Conservation (phyloP, 2,329 filamentous ascomycete genomes). For the Ramularia collo-cygni region DNA sequence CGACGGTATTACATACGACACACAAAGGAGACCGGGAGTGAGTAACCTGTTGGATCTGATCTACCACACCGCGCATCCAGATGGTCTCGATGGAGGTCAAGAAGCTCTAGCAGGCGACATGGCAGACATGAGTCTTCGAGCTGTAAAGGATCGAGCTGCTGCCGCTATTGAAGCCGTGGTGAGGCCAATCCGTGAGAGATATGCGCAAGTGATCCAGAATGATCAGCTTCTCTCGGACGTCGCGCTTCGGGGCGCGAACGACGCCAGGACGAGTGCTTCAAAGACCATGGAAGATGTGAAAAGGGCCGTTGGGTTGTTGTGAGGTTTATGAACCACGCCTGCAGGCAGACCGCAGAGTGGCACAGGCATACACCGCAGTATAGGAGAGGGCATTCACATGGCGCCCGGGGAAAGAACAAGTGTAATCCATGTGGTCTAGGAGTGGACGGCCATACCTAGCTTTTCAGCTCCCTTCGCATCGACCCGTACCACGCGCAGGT, state of each 20-base stretch:
- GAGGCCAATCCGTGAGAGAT: constrained; percentile 50
- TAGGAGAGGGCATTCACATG: too few species aligned
- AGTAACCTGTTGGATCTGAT: constrained; percentile 79
- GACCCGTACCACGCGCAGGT: too few species aligned
- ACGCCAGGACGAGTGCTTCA: constrained; percentile 56
- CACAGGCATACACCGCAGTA: too few species aligned
- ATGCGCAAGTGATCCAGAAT: constrained; percentile 46
- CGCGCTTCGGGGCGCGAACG: constrained; percentile 47
- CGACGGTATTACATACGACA: constrained; percentile 65
- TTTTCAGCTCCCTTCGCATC: too few species aligned
- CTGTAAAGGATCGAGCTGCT: constrained; percentile 59
- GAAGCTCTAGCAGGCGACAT: constrained; percentile 44
- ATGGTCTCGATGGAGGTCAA: constrained; percentile 25
- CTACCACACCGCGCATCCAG: constrained; percentile 44
- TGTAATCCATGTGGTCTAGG: too few species aligned
- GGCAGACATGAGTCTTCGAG: constrained; percentile 43
- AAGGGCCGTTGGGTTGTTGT: constrained; percentile 36
- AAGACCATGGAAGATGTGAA: constrained; percentile 42
- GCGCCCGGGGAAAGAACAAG: too few species aligned
- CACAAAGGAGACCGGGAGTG: constrained; percentile 64
- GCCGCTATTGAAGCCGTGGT: constrained; percentile 51
- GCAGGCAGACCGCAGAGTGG: too few species aligned
- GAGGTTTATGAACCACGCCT: constrained; percentile 4
- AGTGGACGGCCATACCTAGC: too few species aligned
- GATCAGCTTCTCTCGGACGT: constrained; percentile 51